These are phyloP conservation scores for Teunomyces kruisii DNA, from an alignment of 805 yeast genomes.

Conservation along the genomic window DNA sequence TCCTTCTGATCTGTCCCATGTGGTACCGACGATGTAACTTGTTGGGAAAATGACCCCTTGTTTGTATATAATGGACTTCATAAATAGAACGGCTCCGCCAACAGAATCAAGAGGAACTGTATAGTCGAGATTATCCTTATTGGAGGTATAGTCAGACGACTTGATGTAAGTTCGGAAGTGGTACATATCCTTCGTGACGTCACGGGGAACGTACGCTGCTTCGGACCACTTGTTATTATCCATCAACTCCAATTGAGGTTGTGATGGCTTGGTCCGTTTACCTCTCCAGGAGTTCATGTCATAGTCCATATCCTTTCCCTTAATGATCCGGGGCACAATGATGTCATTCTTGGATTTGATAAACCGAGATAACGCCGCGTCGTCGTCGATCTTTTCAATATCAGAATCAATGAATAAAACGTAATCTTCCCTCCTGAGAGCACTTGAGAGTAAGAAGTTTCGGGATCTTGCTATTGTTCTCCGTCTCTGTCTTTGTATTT, in stretches of 20 bases:
- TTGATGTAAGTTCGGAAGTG: slow-evolving; percentile 26
- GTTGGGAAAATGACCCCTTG: slow-evolving; percentile 51
- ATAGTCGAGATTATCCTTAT: slow-evolving; percentile 10
- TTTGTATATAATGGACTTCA: slow-evolving; percentile 41
- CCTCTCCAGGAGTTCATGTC: slow-evolving; percentile 45
- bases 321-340: slow-evolving; percentile 35
- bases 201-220: slow-evolving; percentile 35
- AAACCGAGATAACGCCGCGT: slow-evolving; percentile 13
- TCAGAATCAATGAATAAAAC: slow-evolving; percentile 41
- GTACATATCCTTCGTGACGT: slow-evolving; percentile 23
- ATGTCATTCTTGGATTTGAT: slow-evolving; percentile 31
- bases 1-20: slow-evolving; percentile 49
- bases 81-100: slow-evolving; percentile 51
- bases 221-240: slow-evolving; percentile 29
- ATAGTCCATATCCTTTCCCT: slow-evolving; percentile 26
- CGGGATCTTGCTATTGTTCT: slow-evolving; percentile 37
- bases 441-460: slow-evolving; percentile 31
- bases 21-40: slow-evolving; percentile 44
- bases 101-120: slow-evolving; percentile 44
- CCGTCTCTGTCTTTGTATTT: slow-evolving; percentile 33
- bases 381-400: slow-evolving; percentile 20
- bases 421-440: slow-evolving; percentile 29
- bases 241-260: slow-evolving; percentile 24
- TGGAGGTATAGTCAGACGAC: slow-evolving; percentile 5
- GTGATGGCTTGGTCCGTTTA: slow-evolving; percentile 30